A percentile compares a stretch with the other conserved stretches of the same genome.
Conservation (phyloP, 768 basidiomycete genomes). For the Filobasidium wieringae region DNA sequence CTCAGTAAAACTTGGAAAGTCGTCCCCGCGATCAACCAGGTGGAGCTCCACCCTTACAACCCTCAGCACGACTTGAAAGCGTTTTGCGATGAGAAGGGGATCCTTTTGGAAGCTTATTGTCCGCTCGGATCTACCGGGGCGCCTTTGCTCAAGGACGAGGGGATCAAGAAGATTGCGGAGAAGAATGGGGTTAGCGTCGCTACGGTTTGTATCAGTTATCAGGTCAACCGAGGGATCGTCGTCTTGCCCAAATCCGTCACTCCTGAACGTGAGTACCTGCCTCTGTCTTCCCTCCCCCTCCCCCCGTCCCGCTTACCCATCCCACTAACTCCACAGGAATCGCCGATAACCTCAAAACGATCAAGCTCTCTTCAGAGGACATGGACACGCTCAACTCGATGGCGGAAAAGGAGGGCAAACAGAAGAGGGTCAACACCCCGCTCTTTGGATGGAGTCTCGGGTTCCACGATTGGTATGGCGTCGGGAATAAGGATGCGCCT, state of each 20-base stretch:
- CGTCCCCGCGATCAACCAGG: conserved; percentile 64
- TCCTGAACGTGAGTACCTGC: conserved; percentile 44
- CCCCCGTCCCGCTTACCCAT: no score
- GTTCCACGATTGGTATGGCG: conserved; percentile 30
- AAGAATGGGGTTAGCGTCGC: conserved; percentile 52
- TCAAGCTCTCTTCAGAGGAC: conserved; percentile 22
- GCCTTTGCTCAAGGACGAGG: conserved; percentile 52
- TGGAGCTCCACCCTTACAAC: conserved; percentile 70
- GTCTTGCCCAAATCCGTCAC: conserved; percentile 72
- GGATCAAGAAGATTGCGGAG: conserved; percentile 53
- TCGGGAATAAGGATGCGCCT: conserved; percentile 20
- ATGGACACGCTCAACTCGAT: conserved; percentile 18
- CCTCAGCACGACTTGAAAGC: conserved; percentile 60
- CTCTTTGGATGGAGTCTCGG: conserved; percentile 21
- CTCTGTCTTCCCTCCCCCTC: no score
- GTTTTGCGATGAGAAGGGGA: conserved; percentile 57
- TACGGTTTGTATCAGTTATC: conserved; percentile 57
- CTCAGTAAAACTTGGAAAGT: conserved; percentile 60
- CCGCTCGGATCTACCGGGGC: conserved; percentile 75
- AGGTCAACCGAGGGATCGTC: conserved; percentile 61
- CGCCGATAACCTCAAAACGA: conserved; percentile 21
- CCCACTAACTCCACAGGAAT: no score
- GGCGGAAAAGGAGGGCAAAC: conserved; percentile 21
- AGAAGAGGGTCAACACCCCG: conserved; percentile 24
- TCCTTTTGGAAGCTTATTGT: conserved; percentile 69